These are phyloP conservation scores for Emergomyces africanus DNA, from an alignment of 2,329 filamentous ascomycete species.

Conservation along the genomic window DNA sequence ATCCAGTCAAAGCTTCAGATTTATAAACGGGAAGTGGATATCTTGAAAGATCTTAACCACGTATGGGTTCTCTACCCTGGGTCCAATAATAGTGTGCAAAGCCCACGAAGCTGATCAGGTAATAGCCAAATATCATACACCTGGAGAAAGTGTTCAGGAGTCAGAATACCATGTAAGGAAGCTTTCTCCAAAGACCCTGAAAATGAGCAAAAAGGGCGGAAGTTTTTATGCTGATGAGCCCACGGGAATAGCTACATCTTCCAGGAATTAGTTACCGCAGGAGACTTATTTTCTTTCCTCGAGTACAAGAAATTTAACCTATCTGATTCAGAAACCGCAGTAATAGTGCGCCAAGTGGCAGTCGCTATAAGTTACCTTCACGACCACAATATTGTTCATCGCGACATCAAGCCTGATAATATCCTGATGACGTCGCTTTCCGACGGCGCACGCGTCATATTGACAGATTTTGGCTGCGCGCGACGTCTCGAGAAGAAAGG, in stretches of 20 bases:
- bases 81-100: neutral
- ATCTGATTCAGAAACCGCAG: slow-evolving; percentile 38
- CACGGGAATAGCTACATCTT: slow-evolving; percentile 41
- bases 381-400: slow-evolving; percentile 42
- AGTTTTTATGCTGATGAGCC: neutral
- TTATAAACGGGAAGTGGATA: slow-evolving; percentile 29
- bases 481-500: slow-evolving; percentile 20
- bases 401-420: slow-evolving; percentile 53
- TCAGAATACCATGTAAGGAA: slow-evolving; percentile 35
- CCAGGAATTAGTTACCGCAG: slow-evolving; percentile 46
- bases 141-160: slow-evolving; percentile 45
- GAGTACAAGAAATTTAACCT: slow-evolving; percentile 37
- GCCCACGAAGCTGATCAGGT: neutral
- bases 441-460: slow-evolving; percentile 39
- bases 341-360: slow-evolving; percentile 43
- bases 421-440: slow-evolving; percentile 45
- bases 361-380: slow-evolving; percentile 49
- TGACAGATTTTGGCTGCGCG: slow-evolving; percentile 50
- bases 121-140: slow-evolving; percentile 45
- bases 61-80: slow-evolving; percentile 20
- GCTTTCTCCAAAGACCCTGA: too few relatives aligned
- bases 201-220: neutral
- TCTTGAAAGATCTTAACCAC: slow-evolving; percentile 42
- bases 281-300: slow-evolving; percentile 49
- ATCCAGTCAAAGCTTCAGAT: slow-evolving; percentile 19